Evolutionary conservation across 2,329 filamentous ascomycete genomes (phyloP).

Genomic region (Alternaria arborescens): DNA sequence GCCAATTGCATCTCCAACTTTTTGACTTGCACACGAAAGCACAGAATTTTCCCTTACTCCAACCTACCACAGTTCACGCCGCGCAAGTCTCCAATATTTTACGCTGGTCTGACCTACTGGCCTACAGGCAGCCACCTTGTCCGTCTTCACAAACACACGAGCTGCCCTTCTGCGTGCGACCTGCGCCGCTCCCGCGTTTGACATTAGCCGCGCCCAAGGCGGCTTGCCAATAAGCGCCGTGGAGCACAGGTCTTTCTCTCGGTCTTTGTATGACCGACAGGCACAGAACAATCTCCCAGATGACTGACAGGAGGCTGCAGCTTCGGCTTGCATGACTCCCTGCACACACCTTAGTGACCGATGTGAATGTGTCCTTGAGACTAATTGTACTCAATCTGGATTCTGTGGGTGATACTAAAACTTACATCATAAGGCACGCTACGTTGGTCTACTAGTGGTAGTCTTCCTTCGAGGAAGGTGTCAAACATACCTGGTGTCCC

Average conservation of each 20-base stretch:
- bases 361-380: not conserved
- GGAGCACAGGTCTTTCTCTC: conserved; percentile 8
- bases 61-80: conserved; percentile 10
- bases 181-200: conserved; percentile 26
- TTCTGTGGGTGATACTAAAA: not conserved
- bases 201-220: conserved; percentile 25
- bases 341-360: not conserved
- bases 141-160: conserved; percentile 1
- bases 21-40: not conserved
- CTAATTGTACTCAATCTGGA: not conserved
- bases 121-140: conserved; percentile 13
- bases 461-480: not conserved
- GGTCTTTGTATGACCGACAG: conserved; percentile 16
- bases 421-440: not conserved
- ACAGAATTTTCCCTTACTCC: conserved; percentile 1
- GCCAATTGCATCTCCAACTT: conserved; percentile 12
- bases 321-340: conserved; percentile 1
- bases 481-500: conserved; percentile 11
- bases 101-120: conserved; percentile 1
- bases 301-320: conserved; percentile 17
- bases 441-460: conserved; percentile 3
- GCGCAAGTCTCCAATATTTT: conserved; percentile 4
- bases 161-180: conserved; percentile 10
- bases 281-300: conserved; percentile 1
- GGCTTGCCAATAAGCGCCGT: conserved; percentile 18